Evolutionary conservation across 2,329 filamentous ascomycete species (phyloP), one percentile per base, ranked within the genome.

Genomic region (Colletotrichum lini): DNA sequence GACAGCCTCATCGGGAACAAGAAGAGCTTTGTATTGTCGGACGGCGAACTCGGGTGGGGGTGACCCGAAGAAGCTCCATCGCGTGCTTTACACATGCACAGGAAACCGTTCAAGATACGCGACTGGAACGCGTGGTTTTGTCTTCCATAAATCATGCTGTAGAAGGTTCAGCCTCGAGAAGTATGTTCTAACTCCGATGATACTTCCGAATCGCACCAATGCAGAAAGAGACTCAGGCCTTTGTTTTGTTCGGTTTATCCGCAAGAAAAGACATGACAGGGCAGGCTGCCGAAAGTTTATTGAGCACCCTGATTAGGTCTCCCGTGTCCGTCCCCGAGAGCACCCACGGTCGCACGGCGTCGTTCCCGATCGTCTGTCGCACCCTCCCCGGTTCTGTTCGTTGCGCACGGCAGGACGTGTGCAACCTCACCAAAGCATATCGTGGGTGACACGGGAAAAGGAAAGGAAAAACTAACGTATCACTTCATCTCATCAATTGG

Each of bases 401-500:
- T 30, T 40, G 21, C 57, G 58, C 58, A 52, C 61, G 18, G 38
- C 64, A 40, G 47, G 35, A 58, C 49, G 49, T 40, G 58, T 68
- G 52, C 44, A 30, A 71, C 65, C 47, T 49, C 40, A 38, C 9
- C 30, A 44, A 8, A 18, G 44, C 38, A 58, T 18, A 16, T 56
- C 42, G 23, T 23, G 26, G 10, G 63, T 70, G 21, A 42, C 42
- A 57, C 66, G 53, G 30, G 35, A 40, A 50, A 49, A 61, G 45
- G 44, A n/a, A n/a, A 26, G 52, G 26, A 60, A n/a, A 49, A 44
- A 26, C 26, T 3, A 50, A 23, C 15, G 42, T 35, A 60, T 63
- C 38, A 42, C 65, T 67, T 71, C 65, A 53, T 71, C 65, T 58
- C 68, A 68, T 49, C 65, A 18, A 26, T 57, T 64, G 50, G 60